These are phyloP conservation scores for Fusarium gaditjirri DNA, from an alignment of 2,329 filamentous ascomycete species.

Conservation along the genomic window DNA sequence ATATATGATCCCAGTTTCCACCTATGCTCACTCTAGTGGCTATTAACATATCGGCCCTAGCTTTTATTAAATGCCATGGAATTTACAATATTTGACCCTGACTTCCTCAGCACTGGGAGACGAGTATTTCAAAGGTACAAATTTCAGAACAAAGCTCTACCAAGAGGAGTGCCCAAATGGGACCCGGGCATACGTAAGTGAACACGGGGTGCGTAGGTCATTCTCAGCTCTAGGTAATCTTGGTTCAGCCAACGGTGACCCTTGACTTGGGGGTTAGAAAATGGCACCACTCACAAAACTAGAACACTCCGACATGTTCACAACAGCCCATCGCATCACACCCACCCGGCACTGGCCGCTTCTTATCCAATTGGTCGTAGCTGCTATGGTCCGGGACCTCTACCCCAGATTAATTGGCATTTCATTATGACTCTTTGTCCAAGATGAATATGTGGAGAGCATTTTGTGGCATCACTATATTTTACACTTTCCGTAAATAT, in stretches of 20 bases:
- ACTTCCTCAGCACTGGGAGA: neutral
- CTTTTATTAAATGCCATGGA: neutral
- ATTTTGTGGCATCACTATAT: constrained; percentile 9
- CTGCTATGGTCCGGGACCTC: neutral
- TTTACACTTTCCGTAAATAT: neutral
- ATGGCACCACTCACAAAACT: constrained; percentile 41
- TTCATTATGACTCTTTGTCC: neutral
- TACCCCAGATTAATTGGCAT: constrained; percentile 40
- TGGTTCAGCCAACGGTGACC: neutral
- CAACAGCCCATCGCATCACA: constrained; percentile 38
- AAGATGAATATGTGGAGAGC: constrained; percentile 18
- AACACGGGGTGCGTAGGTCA: neutral
- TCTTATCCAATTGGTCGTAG: neutral
- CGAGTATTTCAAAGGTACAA: neutral
- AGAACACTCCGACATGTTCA: constrained; percentile 28
- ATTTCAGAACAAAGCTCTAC: neutral
- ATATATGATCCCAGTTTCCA: neutral
- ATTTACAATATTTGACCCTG: neutral
- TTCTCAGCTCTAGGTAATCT: constrained; percentile 3
- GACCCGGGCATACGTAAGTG: neutral
- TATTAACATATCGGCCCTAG: neutral
- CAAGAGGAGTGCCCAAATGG: neutral
- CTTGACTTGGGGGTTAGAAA: neutral
- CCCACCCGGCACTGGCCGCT: constrained; percentile 23
- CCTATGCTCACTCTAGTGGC: neutral